Percentiles rank a stretch among this genome's conserved stretches.
phyloP scores from a whole-genome alignment of 2,329 filamentous ascomycete genomes.

The Lachnellula subtilissima region DNA sequence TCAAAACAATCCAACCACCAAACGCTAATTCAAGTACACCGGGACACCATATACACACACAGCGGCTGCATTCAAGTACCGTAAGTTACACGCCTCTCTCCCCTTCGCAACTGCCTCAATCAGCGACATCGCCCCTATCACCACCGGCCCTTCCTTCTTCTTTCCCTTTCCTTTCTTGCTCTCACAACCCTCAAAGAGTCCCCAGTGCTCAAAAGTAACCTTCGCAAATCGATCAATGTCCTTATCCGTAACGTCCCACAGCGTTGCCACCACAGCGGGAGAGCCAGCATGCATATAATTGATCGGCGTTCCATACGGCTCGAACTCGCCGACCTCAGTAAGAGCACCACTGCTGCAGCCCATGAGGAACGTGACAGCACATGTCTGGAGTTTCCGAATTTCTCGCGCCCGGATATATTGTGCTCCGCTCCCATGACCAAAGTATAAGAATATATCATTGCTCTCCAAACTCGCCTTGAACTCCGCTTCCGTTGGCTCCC shows the following conservation, averaged over 20 bases:
- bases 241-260: conserved; percentile 97
- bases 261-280: conserved; percentile 81
- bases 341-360: conserved; percentile 86
- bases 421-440: conserved; percentile 90
- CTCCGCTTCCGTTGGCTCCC: conserved; percentile 69
- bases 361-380: conserved; percentile 83
- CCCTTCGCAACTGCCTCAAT: conserved; percentile 78
- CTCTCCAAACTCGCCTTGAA: conserved; percentile 64
- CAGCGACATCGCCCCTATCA: conserved; percentile 47
- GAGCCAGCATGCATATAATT: conserved; percentile 87
- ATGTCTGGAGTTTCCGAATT: conserved; percentile 71
- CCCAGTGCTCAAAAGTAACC: conserved; percentile 79
- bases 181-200: conserved; percentile 46
- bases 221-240: conserved; percentile 93
- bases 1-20: neutral
- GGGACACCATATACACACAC: conserved; percentile 94
- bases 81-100: conserved; percentile 74
- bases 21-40: conserved; percentile 48
- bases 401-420: conserved; percentile 88
- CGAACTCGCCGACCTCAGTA: conserved; percentile 77
- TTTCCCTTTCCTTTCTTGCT: conserved; percentile 30
- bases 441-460: conserved; percentile 79
- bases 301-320: conserved; percentile 84
- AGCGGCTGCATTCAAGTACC: conserved; percentile 88
- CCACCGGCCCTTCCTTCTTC: conserved; percentile 24